phyloP scores from a whole-genome alignment of 805 yeast species.

The Metschnikowia kofuensis region DNA sequence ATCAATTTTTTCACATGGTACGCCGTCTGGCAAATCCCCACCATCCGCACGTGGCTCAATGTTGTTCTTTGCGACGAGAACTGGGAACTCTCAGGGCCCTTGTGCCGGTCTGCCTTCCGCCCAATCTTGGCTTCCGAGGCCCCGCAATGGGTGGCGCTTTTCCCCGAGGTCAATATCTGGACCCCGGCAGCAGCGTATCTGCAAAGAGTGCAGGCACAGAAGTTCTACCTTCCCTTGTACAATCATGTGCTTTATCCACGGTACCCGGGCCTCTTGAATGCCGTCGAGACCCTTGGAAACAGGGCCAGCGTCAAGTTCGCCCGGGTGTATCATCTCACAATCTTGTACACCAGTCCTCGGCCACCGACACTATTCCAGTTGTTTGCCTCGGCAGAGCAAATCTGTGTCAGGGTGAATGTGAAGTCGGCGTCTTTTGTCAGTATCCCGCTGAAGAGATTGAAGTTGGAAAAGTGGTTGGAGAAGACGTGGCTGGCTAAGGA shows the following conservation, averaged over 20 bases:
- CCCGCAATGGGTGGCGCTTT: conserved; percentile 65
- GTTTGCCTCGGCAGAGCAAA: conserved; percentile 27
- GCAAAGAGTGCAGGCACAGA: conserved; percentile 55
- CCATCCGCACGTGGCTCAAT: conserved; percentile 43
- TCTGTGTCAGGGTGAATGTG: conserved; percentile 46
- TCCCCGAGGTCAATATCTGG: conserved; percentile 83
- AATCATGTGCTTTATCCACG: conserved; percentile 74
- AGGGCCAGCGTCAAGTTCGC: conserved; percentile 34
- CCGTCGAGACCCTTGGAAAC: conserved; percentile 40
- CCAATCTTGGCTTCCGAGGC: conserved; percentile 32
- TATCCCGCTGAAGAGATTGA: conserved; percentile 51
- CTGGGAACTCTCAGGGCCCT: conserved; percentile 50
- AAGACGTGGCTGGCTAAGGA: conserved; percentile 72
- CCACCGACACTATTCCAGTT: conserved; percentile 33
- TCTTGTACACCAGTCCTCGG: conserved; percentile 33
- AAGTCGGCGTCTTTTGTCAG: conserved; percentile 44
- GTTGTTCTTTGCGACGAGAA: conserved; percentile 65
- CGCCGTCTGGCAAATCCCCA: conserved; percentile 59
- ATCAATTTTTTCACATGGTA: conserved; percentile 74
- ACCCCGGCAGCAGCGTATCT: conserved; percentile 44
- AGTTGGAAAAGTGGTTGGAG: conserved; percentile 76
- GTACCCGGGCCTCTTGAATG: conserved; percentile 54
- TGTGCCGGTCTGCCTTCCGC: conserved; percentile 35
- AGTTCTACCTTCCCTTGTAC: conserved; percentile 59
- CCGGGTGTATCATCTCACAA: conserved; percentile 55